Evolutionary conservation across 148 eudicot genomes (phyloP), one percentile per base, ranked within the genome.

Genomic region (Suaeda aralocaspica): DNA sequence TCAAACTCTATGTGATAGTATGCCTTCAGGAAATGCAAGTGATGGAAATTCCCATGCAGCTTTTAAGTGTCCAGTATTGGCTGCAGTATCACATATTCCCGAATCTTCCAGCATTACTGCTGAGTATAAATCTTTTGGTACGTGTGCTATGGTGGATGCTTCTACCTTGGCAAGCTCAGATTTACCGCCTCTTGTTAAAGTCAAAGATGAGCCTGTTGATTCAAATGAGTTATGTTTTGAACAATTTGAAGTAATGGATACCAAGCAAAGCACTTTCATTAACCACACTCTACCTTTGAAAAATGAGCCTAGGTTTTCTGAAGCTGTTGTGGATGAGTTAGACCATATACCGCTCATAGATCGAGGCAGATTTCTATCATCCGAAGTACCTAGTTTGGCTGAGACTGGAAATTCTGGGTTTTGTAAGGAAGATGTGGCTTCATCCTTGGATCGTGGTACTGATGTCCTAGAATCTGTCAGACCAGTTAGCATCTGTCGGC

Each of bases 341-440:
- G 97, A 89, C 68, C 87, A 91, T 77, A 71, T 94, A 80, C 68
- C 87, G 69, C 82, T 95, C n/a, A 39, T 75, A n/a, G 86, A 86
- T 46, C 84, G 99, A 46, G 72, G 89, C 76, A 81, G 79, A 73
- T 72, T 87, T 86, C 56, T 87, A 59, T 72, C 84, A 50, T 67
- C 85, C 14, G 83, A 79, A 71, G 61, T 68, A 50, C 64, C 75
- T 36, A 64, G 49, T 52, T 61, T 72, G 29, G 60, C 66, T 45
- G 58, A 19, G 34, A 67, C 73, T 52, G 69, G 61, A 51, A 76
- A 61, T 26, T 63, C 66, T 59, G 73, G 75, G 26, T 59, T 59
- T 75, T 67, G 42, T 15, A 69, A 67, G 72, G 77, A 69, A 60
- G 61, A 49, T 66, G 51, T 48, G 62, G 66, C 74, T 53, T 76